phyloP scores from a whole-genome alignment of 2,329 filamentous ascomycete species.

The Penicillium sp. region DNA sequence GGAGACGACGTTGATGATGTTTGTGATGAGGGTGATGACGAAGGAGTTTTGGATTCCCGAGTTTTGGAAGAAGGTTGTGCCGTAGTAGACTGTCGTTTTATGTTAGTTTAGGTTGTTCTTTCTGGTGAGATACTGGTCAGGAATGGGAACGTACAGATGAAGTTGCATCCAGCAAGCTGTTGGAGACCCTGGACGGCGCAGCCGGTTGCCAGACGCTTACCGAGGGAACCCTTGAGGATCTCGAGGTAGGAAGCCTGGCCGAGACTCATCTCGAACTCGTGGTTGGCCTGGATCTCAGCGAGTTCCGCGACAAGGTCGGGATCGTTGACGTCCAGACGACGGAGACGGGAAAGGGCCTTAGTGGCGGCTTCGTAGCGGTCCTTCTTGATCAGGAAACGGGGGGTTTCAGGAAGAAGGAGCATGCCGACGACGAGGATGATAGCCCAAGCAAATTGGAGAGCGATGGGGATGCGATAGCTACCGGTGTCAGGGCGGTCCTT shows the following conservation, averaged over 20 bases:
- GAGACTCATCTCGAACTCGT: conserved; percentile 65
- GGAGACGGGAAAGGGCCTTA: conserved; percentile 59
- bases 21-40: conserved; percentile 46
- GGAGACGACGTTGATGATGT: conserved; percentile 46
- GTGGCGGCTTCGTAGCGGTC: conserved; percentile 63
- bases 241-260: conserved; percentile 10
- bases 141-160: conserved; percentile 30
- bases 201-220: conserved; percentile 38
- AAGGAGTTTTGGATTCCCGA: conserved; percentile 43
- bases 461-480: conserved; percentile 74
- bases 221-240: conserved; percentile 26
- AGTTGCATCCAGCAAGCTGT: conserved; percentile 43
- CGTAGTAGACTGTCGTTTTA: conserved; percentile 31
- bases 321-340: conserved; percentile 62
- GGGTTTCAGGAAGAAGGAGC: conserved; percentile 73
- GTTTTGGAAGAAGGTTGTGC: conserved; percentile 39
- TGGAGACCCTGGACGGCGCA: conserved; percentile 39
- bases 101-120: no score
- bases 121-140: no score
- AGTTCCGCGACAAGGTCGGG: conserved; percentile 72
- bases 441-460: conserved; percentile 74
- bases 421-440: conserved; percentile 70
- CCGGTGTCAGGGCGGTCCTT: conserved; percentile 58
- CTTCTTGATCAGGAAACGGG: conserved; percentile 76
- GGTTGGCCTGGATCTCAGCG: conserved; percentile 79